These are phyloP conservation scores for Adansonia digitata DNA, from an alignment of 345 rosid genomes.

Conservation along the genomic window DNA sequence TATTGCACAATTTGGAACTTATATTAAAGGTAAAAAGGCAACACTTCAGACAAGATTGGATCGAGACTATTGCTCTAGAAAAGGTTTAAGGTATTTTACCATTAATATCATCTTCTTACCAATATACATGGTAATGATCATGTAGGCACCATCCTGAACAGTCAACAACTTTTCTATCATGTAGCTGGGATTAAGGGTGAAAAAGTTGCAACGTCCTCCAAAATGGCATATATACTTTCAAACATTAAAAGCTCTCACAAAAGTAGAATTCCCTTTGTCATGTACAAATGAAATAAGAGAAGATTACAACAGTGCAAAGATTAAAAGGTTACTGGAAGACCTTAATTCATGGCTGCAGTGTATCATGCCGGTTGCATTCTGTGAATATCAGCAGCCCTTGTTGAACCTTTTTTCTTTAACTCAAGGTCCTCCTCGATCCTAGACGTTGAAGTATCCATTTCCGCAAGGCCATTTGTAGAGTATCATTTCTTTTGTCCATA, in stretches of 20 bases:
- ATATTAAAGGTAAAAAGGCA: not conserved
- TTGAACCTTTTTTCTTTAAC: constrained; percentile 25
- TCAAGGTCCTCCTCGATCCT: constrained; percentile 7
- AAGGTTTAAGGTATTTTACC: not conserved
- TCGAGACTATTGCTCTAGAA: not conserved
- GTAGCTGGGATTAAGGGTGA: not conserved
- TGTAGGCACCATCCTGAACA: not conserved
- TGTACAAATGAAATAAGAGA: not conserved
- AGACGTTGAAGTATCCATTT: constrained; percentile 13
- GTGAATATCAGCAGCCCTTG: constrained; percentile 6
- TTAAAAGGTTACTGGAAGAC: not conserved
- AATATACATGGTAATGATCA: not conserved
- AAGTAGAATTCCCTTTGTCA: constrained; percentile 12
- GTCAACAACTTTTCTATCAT: not conserved
- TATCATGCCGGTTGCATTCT: constrained; percentile 9
- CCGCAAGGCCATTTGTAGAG: constrained; percentile 21
- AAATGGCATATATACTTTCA: not conserved
- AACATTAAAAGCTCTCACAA: not conserved
- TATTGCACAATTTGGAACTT: not conserved
- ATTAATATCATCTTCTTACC: not conserved
- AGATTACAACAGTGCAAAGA: not conserved
- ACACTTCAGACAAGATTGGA: not conserved
- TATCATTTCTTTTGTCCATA: constrained; percentile 9
- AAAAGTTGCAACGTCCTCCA: not conserved
- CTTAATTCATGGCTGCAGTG: constrained; percentile 14